phyloP scores from a whole-genome alignment of 2,329 filamentous ascomycete genomes.

The Rhynchosporium agropyri region DNA sequence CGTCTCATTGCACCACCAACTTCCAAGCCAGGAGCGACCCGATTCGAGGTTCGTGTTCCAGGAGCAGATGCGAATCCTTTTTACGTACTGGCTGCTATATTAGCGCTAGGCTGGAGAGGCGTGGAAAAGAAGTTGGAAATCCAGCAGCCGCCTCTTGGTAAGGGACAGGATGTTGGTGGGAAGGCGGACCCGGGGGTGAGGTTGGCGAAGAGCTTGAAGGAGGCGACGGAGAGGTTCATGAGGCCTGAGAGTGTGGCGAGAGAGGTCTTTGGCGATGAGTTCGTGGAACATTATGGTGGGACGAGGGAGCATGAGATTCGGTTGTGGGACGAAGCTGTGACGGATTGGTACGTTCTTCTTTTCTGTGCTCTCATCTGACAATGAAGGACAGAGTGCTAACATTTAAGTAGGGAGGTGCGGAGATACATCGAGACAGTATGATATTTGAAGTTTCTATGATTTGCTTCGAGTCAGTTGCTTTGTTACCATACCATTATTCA shows the following conservation, averaged over 20 bases:
- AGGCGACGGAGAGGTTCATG: constrained; percentile 80
- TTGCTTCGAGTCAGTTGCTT: constrained; percentile 5
- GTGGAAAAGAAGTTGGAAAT: constrained; percentile 91
- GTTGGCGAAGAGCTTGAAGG: constrained; percentile 81
- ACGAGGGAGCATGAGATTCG: constrained; percentile 89
- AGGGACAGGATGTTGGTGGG: constrained; percentile 80
- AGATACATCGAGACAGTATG: constrained; percentile 72
- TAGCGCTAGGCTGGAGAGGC: constrained; percentile 87
- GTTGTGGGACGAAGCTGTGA: constrained; percentile 94
- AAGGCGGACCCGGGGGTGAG: constrained; percentile 70
- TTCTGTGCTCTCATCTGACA: neutral
- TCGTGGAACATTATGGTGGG: constrained; percentile 93
- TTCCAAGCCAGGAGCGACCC: constrained; percentile 79
- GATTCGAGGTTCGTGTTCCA: constrained; percentile 89
- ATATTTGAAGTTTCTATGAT: constrained; percentile 4
- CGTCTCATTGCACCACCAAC: constrained; percentile 88
- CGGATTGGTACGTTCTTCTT: constrained; percentile 74
- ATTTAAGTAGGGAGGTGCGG: constrained; percentile 65
- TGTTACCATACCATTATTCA: constrained; percentile 8
- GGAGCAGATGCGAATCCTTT: constrained; percentile 94
- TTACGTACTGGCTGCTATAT: constrained; percentile 81
- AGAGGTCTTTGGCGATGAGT: constrained; percentile 90
- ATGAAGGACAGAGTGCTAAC: constrained; percentile 22
- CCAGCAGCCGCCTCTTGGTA: constrained; percentile 77
- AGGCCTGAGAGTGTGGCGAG: constrained; percentile 81